These are phyloP conservation scores for Hibiscus trionum DNA, from an alignment of 345 rosid genomes.

Conservation along the genomic window DNA sequence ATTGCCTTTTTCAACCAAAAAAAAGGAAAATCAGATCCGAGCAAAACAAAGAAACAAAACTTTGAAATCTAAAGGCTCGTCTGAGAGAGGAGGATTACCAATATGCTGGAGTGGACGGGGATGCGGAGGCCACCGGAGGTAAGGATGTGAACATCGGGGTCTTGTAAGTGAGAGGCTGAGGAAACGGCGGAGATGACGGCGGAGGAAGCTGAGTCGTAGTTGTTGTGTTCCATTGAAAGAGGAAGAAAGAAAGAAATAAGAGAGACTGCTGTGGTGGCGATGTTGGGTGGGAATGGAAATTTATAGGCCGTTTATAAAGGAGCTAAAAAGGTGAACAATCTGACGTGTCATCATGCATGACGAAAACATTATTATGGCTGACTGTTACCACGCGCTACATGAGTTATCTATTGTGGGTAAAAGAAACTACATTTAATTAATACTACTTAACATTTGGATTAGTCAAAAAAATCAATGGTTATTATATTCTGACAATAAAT, in stretches of 20 bases:
- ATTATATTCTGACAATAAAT: no score
- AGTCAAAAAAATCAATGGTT: no score
- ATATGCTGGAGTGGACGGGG: constrained; percentile 53
- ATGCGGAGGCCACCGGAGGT: constrained; percentile 67
- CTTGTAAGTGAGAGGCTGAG: constrained; percentile 25
- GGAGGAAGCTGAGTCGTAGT: not conserved
- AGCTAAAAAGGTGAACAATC: not conserved
- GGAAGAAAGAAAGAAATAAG: not conserved
- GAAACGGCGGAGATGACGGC: not conserved
- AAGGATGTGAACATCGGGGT: constrained; percentile 53
- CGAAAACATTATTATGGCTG: not conserved
- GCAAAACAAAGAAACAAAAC: not conserved
- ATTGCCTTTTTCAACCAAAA: constrained; percentile 33
- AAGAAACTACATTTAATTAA: no score
- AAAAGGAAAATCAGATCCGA: not conserved
- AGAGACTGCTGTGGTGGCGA: not conserved
- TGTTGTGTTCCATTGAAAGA: constrained; percentile 19
- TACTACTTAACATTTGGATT: no score
- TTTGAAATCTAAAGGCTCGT: not conserved
- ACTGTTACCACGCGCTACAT: constrained; percentile 6
- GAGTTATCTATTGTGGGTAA: not conserved
- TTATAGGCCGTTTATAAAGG: not conserved
- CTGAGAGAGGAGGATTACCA: constrained; percentile 28
- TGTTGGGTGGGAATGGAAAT: not conserved
- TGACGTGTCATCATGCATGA: not conserved